Percentiles rank a stretch among this genome's conserved stretches.
These are phyloP conservation scores for Trypanosoma boissoni DNA, from an alignment of 208 protist genomes.

Conservation along the genomic window DNA sequence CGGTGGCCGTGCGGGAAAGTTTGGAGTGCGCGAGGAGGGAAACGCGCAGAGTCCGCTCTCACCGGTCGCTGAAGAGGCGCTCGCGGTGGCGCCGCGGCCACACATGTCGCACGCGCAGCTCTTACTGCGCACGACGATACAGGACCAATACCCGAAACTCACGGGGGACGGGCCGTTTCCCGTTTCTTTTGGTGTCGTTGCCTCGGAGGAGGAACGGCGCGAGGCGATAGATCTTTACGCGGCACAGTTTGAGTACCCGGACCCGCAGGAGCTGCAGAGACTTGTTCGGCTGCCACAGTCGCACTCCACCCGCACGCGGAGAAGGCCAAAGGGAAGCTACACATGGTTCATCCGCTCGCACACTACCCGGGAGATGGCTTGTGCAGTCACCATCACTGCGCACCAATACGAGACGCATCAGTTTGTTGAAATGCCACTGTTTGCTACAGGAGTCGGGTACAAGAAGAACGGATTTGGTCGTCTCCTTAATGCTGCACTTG, in stretches of 20 bases:
- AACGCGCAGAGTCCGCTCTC: background rate
- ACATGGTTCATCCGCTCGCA: conserved; percentile 76
- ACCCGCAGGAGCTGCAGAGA: conserved; percentile 61
- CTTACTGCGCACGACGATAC: conserved; percentile 73
- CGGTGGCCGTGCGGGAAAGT: background rate
- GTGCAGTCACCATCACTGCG: conserved; percentile 69
- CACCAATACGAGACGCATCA: conserved; percentile 73
- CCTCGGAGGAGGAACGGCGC: conserved; percentile 45
- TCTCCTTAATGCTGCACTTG: conserved; percentile 71
- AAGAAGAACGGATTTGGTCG: conserved; percentile 80
- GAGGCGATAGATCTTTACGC: conserved; percentile 80
- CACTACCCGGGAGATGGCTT: conserved; percentile 64
- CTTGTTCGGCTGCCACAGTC: conserved; percentile 67
- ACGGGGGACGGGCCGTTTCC: conserved; percentile 59
- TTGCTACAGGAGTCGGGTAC: conserved; percentile 84
- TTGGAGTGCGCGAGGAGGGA: background rate
- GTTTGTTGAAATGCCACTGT: conserved; percentile 87
- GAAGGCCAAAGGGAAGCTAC: conserved; percentile 66
- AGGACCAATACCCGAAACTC: conserved; percentile 77
- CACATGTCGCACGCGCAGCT: conserved; percentile 69
- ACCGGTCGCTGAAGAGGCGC: background rate
- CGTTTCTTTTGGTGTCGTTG: conserved; percentile 66
- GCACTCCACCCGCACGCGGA: conserved; percentile 72
- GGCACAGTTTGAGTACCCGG: conserved; percentile 79
- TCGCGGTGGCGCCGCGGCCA: background rate